Percentiles rank a stretch among this genome's conserved stretches.
Conservation (phyloP, 805 yeast species). For the Saccharomycopsis fodiens region DNA sequence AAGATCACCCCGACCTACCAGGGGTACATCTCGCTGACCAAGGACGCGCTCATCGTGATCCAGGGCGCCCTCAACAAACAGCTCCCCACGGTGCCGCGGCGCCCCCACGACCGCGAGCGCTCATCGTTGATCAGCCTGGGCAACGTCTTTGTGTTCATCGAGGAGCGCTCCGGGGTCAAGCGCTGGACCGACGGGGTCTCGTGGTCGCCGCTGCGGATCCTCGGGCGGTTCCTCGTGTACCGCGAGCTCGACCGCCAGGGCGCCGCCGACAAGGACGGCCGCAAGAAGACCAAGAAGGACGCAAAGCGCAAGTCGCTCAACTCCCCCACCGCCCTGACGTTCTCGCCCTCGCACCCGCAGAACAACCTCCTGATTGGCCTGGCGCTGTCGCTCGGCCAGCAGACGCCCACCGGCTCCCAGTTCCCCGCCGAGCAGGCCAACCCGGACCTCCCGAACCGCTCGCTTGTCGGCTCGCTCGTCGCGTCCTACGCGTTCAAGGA, state of each 20-base stretch:
- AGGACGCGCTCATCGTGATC: slow-evolving; percentile 73
- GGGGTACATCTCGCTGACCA: slow-evolving; percentile 70
- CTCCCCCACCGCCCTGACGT: slow-evolving; percentile 7
- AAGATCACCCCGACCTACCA: slow-evolving; percentile 19
- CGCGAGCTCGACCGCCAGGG: slow-evolving; percentile 52
- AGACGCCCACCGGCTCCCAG: background rate
- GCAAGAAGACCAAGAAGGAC: slow-evolving; percentile 31
- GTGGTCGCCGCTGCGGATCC: slow-evolving; percentile 88
- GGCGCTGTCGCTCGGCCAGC: background rate
- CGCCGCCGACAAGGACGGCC: slow-evolving; percentile 35
- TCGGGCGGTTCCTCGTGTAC: slow-evolving; percentile 79
- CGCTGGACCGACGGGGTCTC: slow-evolving; percentile 96
- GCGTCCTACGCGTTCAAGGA: slow-evolving; percentile 59
- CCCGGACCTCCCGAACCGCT: slow-evolving; percentile 27
- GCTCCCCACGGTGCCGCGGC: slow-evolving; percentile 55
- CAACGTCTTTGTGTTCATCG: slow-evolving; percentile 76
- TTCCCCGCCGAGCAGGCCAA: background rate
- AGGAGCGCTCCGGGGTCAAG: slow-evolving; percentile 74
- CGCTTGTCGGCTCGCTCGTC: slow-evolving; percentile 49
- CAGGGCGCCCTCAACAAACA: slow-evolving; percentile 67
- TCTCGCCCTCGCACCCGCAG: slow-evolving; percentile 5
- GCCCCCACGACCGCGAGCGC: slow-evolving; percentile 81
- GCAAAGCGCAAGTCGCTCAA: slow-evolving; percentile 4
- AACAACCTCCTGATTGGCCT: background rate
- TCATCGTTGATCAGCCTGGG: slow-evolving; percentile 62